Base-by-base conservation (phyloP, 805 yeast species). In the Candida argentea region DNA sequence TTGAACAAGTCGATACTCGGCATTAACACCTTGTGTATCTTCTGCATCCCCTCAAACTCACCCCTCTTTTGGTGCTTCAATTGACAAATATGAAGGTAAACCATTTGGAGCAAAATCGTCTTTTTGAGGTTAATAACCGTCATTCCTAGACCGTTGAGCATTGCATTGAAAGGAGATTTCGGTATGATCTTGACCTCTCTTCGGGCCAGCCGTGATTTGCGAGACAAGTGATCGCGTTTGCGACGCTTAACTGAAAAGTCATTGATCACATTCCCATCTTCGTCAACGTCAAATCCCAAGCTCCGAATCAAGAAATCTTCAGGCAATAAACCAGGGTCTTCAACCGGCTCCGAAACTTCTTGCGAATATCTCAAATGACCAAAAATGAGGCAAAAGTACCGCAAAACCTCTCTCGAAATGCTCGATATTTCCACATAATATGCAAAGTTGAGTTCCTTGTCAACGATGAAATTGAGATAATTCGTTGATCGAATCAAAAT, bases 251-350 rank as follows among this genome's bases (percentile, higher is more conserved):
- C 63, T 5, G 58, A 53, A 35, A 60, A 61, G 41, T 61, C 67
- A 34, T 61, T 61, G 10, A 61, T 58, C 5, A 61, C 60, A 39
- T 59, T 59, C 14, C 68, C 68, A 36, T 61, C 67, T 26, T 61
- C 66, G 33, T 62, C 65, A 12, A 57, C 54, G 38, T 58, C 65
- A 16, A 60, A 34, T 6, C 61, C 64, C 27, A 57, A 45, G 33
- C 56, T 51, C 26, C 51, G 57, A 47, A 56, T 48, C n/a, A 55
- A 50, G 5, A 47, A 34, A 16, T 40, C 42, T 18, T 35, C 36
- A 6, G 44, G 29, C 6, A 17, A 14, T 10, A 10, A 18, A 12
- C 22, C 24, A 10, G 19, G 9, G 3, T 39, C 30, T 9, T 28
- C 32, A 3, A 30, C 20, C 14, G 26, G 16, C 14, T 29, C 25